Percentiles rank a stretch among this genome's conserved stretches.
These are phyloP conservation scores for Phytophthora megakarya DNA, from an alignment of 352 stramenopile species.

Conservation along the genomic window DNA sequence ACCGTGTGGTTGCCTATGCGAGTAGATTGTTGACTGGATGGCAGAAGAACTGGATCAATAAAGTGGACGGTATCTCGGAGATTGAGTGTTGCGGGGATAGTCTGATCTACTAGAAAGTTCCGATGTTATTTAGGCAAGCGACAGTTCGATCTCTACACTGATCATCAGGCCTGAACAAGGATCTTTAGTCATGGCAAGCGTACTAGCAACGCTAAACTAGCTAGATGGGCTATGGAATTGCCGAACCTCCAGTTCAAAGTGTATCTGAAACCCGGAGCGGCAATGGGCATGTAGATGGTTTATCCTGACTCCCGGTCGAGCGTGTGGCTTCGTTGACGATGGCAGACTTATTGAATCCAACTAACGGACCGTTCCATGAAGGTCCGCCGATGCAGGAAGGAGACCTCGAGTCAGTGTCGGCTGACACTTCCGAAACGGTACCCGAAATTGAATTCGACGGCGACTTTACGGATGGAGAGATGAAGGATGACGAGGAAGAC, in stretches of 20 bases:
- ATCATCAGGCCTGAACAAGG: background rate
- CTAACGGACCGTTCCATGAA: too few species aligned
- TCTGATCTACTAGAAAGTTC: background rate
- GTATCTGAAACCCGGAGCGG: too few species aligned
- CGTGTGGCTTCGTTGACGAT: background rate
- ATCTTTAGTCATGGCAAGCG: background rate
- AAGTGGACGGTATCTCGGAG: background rate
- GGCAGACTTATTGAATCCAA: background rate
- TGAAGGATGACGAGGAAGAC: too few species aligned
- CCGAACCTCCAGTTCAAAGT: too few species aligned
- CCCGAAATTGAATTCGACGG: background rate
- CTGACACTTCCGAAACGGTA: too few species aligned
- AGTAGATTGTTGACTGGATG: background rate
- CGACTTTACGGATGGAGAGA: background rate
- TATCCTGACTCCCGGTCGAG: too few species aligned
- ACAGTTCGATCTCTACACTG: too few species aligned
- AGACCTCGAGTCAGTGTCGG: too few species aligned
- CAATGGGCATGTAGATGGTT: too few species aligned
- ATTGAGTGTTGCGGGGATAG: constrained; percentile 6
- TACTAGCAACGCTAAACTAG: background rate
- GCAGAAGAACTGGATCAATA: constrained; percentile 3
- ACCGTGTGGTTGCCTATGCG: background rate
- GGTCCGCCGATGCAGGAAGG: too few species aligned
- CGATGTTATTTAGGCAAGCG: too few species aligned
- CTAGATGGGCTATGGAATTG: too few species aligned